Evolutionary conservation across 192 early-diverging fungal genomes (phyloP).

Genomic region (Umbelopsis ramanniana): DNA sequence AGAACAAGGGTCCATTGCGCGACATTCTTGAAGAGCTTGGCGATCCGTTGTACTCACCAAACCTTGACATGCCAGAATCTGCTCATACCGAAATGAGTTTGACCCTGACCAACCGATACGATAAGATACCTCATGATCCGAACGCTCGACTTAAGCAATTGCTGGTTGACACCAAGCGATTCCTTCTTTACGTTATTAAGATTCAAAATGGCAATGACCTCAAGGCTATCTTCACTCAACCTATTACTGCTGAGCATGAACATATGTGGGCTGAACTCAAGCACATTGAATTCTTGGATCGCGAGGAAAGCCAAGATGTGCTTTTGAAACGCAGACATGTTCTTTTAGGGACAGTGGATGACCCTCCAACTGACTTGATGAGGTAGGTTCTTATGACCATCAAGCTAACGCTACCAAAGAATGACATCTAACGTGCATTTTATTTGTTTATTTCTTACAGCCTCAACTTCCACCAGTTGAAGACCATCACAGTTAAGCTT

Average conservation of each 20-base stretch:
- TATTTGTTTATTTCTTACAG: slow-evolving; percentile 26
- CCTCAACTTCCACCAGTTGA: slow-evolving; percentile 77
- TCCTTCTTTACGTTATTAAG: slow-evolving; percentile 81
- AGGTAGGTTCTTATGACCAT: slow-evolving; percentile 29
- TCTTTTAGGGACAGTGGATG: slow-evolving; percentile 26
- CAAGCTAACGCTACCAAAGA: neutral
- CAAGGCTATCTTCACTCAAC: slow-evolving; percentile 81
- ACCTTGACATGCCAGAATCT: slow-evolving; percentile 43
- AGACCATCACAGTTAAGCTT: slow-evolving; percentile 78
- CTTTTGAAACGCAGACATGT: slow-evolving; percentile 31
- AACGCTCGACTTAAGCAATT: slow-evolving; percentile 65
- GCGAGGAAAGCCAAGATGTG: slow-evolving; percentile 25
- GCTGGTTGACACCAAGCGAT: slow-evolving; percentile 89
- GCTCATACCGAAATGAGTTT: slow-evolving; percentile 65
- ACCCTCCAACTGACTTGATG: slow-evolving; percentile 37
- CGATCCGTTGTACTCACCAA: slow-evolving; percentile 47
- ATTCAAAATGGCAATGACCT: slow-evolving; percentile 85
- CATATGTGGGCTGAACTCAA: slow-evolving; percentile 57
- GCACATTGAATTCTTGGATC: slow-evolving; percentile 31
- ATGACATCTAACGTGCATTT: neutral
- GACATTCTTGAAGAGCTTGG: slow-evolving; percentile 74
- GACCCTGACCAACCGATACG: slow-evolving; percentile 74
- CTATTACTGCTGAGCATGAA: slow-evolving; percentile 79
- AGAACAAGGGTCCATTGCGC: slow-evolving; percentile 64
- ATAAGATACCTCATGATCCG: slow-evolving; percentile 52